Percentiles rank a stretch among this genome's conserved stretches.
Conservation (phyloP, 1,139 yeast genomes). For the Zhuliangozyma blackwelliae region DNA sequence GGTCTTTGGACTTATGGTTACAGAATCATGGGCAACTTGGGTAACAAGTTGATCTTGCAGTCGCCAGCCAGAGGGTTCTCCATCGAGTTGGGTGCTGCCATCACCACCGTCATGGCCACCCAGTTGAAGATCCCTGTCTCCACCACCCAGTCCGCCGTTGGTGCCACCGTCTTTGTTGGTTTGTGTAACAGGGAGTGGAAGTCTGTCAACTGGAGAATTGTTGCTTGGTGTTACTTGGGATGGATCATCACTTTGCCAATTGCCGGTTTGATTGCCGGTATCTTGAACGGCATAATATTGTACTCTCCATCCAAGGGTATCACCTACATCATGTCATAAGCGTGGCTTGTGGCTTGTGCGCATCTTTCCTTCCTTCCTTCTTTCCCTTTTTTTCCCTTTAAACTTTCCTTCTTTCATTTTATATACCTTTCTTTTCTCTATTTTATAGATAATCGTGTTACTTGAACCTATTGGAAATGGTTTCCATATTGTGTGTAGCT, state of each 20-base stretch:
- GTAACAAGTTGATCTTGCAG: constrained; percentile 71
- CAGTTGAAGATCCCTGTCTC: constrained; percentile 69
- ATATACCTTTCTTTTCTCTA: too few relatives aligned
- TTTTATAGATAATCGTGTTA: neutral
- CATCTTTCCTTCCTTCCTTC: neutral
- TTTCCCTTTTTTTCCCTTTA: neutral
- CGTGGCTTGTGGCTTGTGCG: neutral
- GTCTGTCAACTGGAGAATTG: constrained; percentile 79
- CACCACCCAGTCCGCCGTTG: constrained; percentile 78
- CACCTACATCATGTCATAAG: constrained; percentile 17
- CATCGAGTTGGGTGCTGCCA: constrained; percentile 76
- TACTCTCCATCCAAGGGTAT: constrained; percentile 60
- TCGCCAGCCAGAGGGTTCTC: constrained; percentile 81
- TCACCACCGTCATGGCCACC: constrained; percentile 73
- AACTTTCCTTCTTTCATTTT: neutral
- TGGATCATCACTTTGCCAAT: constrained; percentile 73
- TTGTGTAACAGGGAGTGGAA: constrained; percentile 60
- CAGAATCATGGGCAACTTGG: constrained; percentile 66
- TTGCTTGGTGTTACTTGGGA: constrained; percentile 64
- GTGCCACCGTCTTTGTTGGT: constrained; percentile 76
- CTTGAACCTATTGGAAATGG: too few relatives aligned
- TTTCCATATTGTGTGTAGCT: too few relatives aligned
- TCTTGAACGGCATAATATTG: constrained; percentile 59
- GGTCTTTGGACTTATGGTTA: constrained; percentile 76
- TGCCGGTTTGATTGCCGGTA: constrained; percentile 71